Conservation (phyloP, 2,329 filamentous ascomycete species). For the Knoxdaviesia capensis region DNA sequence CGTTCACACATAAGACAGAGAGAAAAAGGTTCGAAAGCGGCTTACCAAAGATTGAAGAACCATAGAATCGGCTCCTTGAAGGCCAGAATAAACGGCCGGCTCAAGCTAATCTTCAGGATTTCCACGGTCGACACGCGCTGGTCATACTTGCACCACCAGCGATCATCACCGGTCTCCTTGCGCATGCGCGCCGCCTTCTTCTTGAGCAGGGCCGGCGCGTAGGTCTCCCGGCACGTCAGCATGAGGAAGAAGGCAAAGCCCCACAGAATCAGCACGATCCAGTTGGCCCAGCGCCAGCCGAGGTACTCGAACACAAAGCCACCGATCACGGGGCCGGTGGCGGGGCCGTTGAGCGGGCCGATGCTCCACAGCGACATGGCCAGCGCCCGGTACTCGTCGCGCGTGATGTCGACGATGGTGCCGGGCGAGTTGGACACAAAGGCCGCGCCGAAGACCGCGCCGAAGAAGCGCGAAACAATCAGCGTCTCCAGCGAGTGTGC, state of each 20-base stretch:
- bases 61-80: slow-evolving; percentile 64
- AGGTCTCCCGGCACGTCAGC: slow-evolving; percentile 49
- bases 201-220: slow-evolving; percentile 50
- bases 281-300: slow-evolving; percentile 79
- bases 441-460: slow-evolving; percentile 51
- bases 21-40: neutral
- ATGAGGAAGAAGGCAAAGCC: slow-evolving; percentile 41
- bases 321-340: slow-evolving; percentile 30
- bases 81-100: slow-evolving; percentile 57
- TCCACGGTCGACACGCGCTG: slow-evolving; percentile 41
- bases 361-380: slow-evolving; percentile 69
- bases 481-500: slow-evolving; percentile 47
- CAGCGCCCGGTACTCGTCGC: slow-evolving; percentile 60
- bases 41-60: slow-evolving; percentile 47
- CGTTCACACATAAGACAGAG: neutral
- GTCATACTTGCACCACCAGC: slow-evolving; percentile 70
- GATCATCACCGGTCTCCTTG: slow-evolving; percentile 47
- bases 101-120: slow-evolving; percentile 55
- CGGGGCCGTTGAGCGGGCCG: slow-evolving; percentile 62
- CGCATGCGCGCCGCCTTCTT: slow-evolving; percentile 42
- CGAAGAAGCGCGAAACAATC: slow-evolving; percentile 55
- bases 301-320: slow-evolving; percentile 52
- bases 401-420: slow-evolving; percentile 65
- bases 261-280: slow-evolving; percentile 55
- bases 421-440: slow-evolving; percentile 74